Evolutionary conservation across 2,329 filamentous ascomycete species (phyloP).

Genomic region (Aspergillus fructus): DNA sequence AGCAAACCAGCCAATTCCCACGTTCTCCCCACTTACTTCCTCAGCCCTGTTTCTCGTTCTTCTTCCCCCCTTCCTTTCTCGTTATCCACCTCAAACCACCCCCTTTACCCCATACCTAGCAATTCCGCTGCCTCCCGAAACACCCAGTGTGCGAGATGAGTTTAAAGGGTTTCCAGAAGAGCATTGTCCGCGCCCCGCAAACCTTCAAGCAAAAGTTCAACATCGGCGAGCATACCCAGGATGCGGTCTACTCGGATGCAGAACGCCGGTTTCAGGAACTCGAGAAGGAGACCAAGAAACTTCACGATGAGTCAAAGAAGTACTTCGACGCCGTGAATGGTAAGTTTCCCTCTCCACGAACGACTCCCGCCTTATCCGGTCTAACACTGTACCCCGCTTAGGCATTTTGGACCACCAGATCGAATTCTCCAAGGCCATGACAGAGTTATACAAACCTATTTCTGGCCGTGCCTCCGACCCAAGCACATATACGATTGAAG

Average conservation of each 20-base stretch:
- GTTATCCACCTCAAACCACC: not conserved
- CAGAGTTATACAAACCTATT: constrained; percentile 97
- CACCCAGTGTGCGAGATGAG: constrained; percentile 63
- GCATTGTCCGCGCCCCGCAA: constrained; percentile 85
- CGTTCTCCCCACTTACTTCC: not conserved
- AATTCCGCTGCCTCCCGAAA: constrained; percentile 7
- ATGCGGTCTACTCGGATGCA: constrained; percentile 90
- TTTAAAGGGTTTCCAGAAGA: constrained; percentile 94
- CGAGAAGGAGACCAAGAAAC: constrained; percentile 91
- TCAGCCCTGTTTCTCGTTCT: not conserved
- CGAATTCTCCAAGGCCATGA: constrained; percentile 93
- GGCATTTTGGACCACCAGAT: constrained; percentile 97
- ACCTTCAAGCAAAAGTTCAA: constrained; percentile 90
- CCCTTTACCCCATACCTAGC: not conserved
- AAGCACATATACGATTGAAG: constrained; percentile 74
- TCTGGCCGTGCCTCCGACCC: constrained; percentile 94
- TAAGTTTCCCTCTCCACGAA: constrained; percentile 27
- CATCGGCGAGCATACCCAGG: constrained; percentile 91
- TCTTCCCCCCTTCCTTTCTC: not conserved
- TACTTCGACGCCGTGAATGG: constrained; percentile 97
- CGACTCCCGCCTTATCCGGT: not conserved
- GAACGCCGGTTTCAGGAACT: constrained; percentile 92
- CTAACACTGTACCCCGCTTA: constrained; percentile 26
- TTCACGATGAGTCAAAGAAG: constrained; percentile 95
- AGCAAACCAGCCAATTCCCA: not conserved